Conservation (phyloP, 2,329 filamentous ascomycete genomes). For the Neoascochyta sp. region DNA sequence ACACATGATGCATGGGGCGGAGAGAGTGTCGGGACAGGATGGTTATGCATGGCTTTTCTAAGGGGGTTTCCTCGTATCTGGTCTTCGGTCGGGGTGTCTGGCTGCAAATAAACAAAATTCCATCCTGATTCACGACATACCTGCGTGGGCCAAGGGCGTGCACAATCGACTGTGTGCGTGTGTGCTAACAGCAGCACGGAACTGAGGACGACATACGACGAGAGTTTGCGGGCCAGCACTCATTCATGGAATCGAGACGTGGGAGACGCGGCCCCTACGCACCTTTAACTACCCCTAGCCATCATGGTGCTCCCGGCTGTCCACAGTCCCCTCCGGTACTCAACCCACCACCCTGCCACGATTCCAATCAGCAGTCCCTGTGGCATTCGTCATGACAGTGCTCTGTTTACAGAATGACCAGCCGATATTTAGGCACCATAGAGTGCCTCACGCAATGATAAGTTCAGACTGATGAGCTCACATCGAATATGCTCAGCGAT, state of each 20-base stretch:
- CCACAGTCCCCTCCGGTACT: conserved; percentile 11
- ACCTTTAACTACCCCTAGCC: neutral
- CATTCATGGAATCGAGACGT: no score
- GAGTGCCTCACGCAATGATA: no score
- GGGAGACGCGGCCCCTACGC: no score
- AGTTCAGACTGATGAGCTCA: no score
- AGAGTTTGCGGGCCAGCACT: no score
- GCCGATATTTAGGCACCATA: no score
- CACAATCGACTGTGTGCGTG: neutral
- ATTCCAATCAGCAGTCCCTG: no score
- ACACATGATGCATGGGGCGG: conserved; percentile 9
- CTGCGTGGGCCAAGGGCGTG: neutral
- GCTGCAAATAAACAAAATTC: conserved; percentile 24
- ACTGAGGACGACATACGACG: neutral
- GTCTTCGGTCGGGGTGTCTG: conserved; percentile 14
- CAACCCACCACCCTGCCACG: no score
- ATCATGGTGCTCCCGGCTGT: conserved; percentile 8
- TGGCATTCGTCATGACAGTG: no score
- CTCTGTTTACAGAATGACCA: no score
- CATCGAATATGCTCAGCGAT: no score
- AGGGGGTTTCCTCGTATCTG: conserved; percentile 12
- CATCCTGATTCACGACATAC: conserved; percentile 17
- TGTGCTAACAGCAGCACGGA: neutral
- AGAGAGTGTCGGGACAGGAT: conserved; percentile 14
- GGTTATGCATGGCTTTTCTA: conserved; percentile 25